Evolutionary conservation across 257 asterid species (phyloP).

Genomic region (Lycium ferocissimum): DNA sequence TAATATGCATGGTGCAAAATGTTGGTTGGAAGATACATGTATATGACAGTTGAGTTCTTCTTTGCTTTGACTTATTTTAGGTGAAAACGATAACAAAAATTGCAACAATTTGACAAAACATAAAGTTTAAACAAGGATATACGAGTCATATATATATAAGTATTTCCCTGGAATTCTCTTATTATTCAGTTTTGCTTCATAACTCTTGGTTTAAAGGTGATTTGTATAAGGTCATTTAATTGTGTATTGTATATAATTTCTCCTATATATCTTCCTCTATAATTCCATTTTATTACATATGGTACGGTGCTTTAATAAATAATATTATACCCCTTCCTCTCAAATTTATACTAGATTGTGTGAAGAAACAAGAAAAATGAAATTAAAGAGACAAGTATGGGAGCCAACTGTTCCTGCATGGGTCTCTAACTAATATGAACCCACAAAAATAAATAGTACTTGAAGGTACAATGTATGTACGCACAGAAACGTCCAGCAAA

Average conservation of each 20-base stretch:
- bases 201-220: background rate
- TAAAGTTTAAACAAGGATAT: background rate
- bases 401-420: conserved; percentile 29
- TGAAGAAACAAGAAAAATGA: conserved; percentile 22
- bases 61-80: background rate
- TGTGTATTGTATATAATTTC: background rate
- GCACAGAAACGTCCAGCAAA: conserved; percentile 24
- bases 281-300: background rate
- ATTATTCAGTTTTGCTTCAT: background rate
- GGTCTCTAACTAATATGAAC: conserved; percentile 19
- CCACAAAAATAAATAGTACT: conserved; percentile 54
- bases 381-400: conserved; percentile 23
- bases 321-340: background rate
- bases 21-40: background rate
- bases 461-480: conserved; percentile 81
- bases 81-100: background rate
- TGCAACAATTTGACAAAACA: background rate
- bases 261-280: background rate
- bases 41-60: background rate
- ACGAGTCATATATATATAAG: background rate
- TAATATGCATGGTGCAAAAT: background rate
- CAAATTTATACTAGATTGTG: background rate
- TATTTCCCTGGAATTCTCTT: background rate
- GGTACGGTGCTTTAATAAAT: background rate
- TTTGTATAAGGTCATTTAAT: no score